Conservation (phyloP, 208 protist genomes). For the Porcisia deanei region DNA sequence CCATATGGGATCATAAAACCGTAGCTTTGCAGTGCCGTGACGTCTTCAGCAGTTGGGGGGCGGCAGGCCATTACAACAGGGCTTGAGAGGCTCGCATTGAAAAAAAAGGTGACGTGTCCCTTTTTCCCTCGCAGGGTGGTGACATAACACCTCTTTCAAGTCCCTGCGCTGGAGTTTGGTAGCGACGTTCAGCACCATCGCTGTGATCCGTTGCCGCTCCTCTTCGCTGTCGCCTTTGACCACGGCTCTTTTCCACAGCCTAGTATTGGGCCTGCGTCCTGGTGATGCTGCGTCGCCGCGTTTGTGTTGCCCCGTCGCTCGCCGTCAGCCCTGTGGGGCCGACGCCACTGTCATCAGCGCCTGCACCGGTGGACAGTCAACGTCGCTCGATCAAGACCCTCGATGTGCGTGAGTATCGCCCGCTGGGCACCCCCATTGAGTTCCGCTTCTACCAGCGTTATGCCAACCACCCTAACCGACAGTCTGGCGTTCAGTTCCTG, state of each 20-base stretch:
- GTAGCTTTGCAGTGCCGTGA: neutral
- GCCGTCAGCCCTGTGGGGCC: constrained; percentile 1
- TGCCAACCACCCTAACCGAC: constrained; percentile 86
- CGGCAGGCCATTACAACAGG: neutral
- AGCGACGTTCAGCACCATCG: neutral
- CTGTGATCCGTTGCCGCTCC: neutral
- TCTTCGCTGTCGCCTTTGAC: neutral
- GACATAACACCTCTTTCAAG: neutral
- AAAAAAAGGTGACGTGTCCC: neutral
- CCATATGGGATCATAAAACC: neutral
- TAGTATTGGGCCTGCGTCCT: neutral
- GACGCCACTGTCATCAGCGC: neutral
- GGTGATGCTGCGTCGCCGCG: constrained; percentile 25
- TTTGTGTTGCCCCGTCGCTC: constrained; percentile 7
- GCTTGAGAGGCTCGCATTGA: neutral
- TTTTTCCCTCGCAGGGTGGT: neutral
- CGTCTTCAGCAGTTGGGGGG: neutral
- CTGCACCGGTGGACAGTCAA: neutral
- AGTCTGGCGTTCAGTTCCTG: constrained; percentile 89
- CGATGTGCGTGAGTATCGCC: constrained; percentile 84
- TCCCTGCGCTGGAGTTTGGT: neutral
- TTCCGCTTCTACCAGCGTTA: constrained; percentile 94
- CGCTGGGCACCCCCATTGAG: constrained; percentile 85
- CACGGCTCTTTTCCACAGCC: neutral
- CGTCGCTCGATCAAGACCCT: constrained; percentile 80